phyloP scores from a whole-genome alignment of 192 early-diverging fungal species.

The Backusella luteola region DNA sequence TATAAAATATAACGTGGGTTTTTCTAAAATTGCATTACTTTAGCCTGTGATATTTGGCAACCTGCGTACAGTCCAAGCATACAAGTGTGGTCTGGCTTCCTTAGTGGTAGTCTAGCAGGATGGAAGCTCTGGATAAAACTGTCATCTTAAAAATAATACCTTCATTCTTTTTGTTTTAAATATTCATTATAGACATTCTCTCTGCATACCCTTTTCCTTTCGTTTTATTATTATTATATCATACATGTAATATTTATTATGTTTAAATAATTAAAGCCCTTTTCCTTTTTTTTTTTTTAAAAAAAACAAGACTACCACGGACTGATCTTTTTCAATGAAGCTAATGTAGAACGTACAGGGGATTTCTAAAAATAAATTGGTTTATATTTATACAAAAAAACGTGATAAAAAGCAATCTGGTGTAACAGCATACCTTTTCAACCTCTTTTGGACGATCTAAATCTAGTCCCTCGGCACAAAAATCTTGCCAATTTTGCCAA shows the following conservation, averaged over 20 bases:
- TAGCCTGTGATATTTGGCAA: constrained; percentile 57
- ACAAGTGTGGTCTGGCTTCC: constrained; percentile 52
- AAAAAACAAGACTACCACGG: neutral
- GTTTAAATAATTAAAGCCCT: neutral
- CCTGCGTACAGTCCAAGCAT: constrained; percentile 46
- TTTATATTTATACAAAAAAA: neutral
- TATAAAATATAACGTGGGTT: neutral
- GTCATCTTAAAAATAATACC: constrained; percentile 10
- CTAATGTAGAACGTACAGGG: neutral
- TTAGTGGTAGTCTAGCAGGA: constrained; percentile 45
- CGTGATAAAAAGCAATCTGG: neutral
- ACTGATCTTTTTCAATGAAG: neutral
- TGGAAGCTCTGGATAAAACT: constrained; percentile 47
- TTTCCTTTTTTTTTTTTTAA: neutral
- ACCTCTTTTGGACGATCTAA: constrained; percentile 9
- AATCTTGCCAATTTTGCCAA: constrained; percentile 37
- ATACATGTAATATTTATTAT: constrained; percentile 1
- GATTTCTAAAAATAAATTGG: neutral
- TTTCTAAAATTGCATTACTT: constrained; percentile 9
- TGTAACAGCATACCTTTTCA: neutral
- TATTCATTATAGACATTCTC: neutral
- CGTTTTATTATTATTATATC: neutral
- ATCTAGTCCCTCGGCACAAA: constrained; percentile 32
- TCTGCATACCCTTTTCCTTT: neutral
- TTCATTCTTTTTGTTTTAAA: neutral